Conservation (phyloP, 805 yeast species). For the Saturnispora dispora region DNA sequence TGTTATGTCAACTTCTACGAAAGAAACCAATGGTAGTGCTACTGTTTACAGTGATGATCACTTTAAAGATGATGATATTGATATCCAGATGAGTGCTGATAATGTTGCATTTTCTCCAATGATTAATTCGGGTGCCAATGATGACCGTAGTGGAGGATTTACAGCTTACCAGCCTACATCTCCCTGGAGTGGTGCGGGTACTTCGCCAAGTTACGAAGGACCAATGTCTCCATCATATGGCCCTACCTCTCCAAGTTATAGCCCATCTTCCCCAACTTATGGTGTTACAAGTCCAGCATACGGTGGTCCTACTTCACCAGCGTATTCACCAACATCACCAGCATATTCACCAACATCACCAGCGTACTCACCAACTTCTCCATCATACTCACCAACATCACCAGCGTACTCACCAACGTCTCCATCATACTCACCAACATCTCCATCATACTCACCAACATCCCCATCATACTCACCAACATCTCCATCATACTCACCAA, state of each 20-base stretch:
- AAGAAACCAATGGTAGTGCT: slow-evolving; percentile 67
- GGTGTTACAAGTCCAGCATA: slow-evolving; percentile 57
- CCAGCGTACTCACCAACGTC: slow-evolving; percentile 57
- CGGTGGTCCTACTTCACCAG: slow-evolving; percentile 61
- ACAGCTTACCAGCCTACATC: slow-evolving; percentile 49
- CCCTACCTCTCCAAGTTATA: slow-evolving; percentile 52
- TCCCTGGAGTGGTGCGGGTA: slow-evolving; percentile 44
- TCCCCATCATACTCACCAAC: slow-evolving; percentile 58
- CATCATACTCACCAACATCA: slow-evolving; percentile 69
- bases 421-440: slow-evolving; percentile 52
- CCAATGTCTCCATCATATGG: slow-evolving; percentile 41
- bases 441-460: slow-evolving; percentile 54
- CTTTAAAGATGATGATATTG: slow-evolving; percentile 51
- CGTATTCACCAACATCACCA: slow-evolving; percentile 75
- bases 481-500: slow-evolving; percentile 52
- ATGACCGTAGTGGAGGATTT: slow-evolving; percentile 71
- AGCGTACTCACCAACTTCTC: slow-evolving; percentile 53
- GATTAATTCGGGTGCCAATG: slow-evolving; percentile 74
- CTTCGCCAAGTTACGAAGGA: slow-evolving; percentile 34
- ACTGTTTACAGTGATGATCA: slow-evolving; percentile 80
- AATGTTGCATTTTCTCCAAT: slow-evolving; percentile 87
- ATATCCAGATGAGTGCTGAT: slow-evolving; percentile 36
- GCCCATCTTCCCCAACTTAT: slow-evolving; percentile 45
- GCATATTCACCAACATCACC: slow-evolving; percentile 70
- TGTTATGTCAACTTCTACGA: slow-evolving; percentile 32